A percentile compares a stretch with the other conserved stretches of the same genome.
Evolutionary conservation across 225 moss, liverwort and hornwort genomes (phyloP).

Genomic region (Pseudisothecium myosuroides): DNA sequence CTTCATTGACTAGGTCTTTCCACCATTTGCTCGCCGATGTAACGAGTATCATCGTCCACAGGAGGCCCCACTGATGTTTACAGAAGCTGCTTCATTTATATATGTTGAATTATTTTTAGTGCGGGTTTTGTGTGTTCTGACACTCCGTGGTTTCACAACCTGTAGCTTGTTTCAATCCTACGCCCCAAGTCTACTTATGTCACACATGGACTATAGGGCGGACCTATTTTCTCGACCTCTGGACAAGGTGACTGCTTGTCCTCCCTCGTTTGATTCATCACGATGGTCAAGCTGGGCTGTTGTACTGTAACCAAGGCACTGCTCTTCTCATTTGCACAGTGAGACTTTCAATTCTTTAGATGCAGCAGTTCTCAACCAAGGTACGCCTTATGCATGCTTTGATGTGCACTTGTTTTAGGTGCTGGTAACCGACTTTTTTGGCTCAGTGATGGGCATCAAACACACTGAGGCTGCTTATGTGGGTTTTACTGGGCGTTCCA

Average conservation of each 20-base stretch:
- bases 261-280: background rate
- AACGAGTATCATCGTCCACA: background rate
- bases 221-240: constrained; percentile 79
- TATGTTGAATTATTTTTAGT: background rate
- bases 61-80: background rate
- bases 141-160: background rate
- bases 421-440: constrained; percentile 90
- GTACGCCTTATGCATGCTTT: background rate
- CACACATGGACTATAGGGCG: constrained; percentile 68
- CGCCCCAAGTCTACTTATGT: constrained; percentile 70
- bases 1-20: background rate
- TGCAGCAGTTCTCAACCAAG: background rate
- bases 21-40: background rate
- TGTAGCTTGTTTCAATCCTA: constrained; percentile 78
- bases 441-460: constrained; percentile 96
- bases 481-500: constrained; percentile 33
- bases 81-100: background rate
- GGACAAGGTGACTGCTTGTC: constrained; percentile 49
- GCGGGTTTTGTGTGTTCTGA: background rate
- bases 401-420: constrained; percentile 29
- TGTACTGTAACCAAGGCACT: background rate
- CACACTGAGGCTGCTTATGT: constrained; percentile 67
- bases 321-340: background rate
- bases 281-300: background rate
- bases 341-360: background rate